Base-by-base conservation (phyloP, 2,329 filamentous ascomycete genomes). In the Ramularia collo-cygni region DNA sequence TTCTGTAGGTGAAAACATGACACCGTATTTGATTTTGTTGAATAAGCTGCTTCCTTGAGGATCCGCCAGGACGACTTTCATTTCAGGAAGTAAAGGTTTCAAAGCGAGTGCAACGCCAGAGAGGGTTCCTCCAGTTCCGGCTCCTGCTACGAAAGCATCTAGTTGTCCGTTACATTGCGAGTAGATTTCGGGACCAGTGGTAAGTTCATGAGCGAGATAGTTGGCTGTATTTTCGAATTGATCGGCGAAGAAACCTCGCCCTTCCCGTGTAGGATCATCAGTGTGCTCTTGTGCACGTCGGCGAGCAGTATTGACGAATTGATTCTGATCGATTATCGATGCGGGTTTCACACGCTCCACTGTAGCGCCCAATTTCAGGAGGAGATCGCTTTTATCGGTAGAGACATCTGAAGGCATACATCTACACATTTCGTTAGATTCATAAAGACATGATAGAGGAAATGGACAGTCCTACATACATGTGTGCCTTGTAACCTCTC, bases 341-440 rank as follows among this genome's bases (percentile, higher is more conserved):
- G 89, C 89, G 9, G 92, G 88, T 4, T 81, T 76, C 2, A 98
- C 89, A 39, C 88, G 78, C 69, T 95, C 89, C 18, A 98, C 90
- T n/a, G 78, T 77, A 29, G 92, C 92, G 54, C 92, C 92, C 8
- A 98, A 79, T 60, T 92, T 90, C 50, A 83, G 75, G 31, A 98
- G 78, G 28, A 98, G 76, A 55, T 90, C 82, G 4, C 84, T 86
- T 65, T 98, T 98, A 64, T 98, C 92, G 41, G 72, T 69, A 41
- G 83, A 79, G 69, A 93, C 84, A 67, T 98, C 92, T 59, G 86
- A 81, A 34, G 92, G 90, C 88, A 98, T 96, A 70, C 87, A 95
- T 51, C 76, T 75, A 42, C 62, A 24, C 6, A 24, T 24, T 24
- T 24, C 21, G 36, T 38, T 7, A n/a, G 13, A 15, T 21, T 47